Percentiles rank a stretch among this genome's conserved stretches.
Conservation (phyloP, 768 basidiomycete species). For the Auricularia sp. region DNA sequence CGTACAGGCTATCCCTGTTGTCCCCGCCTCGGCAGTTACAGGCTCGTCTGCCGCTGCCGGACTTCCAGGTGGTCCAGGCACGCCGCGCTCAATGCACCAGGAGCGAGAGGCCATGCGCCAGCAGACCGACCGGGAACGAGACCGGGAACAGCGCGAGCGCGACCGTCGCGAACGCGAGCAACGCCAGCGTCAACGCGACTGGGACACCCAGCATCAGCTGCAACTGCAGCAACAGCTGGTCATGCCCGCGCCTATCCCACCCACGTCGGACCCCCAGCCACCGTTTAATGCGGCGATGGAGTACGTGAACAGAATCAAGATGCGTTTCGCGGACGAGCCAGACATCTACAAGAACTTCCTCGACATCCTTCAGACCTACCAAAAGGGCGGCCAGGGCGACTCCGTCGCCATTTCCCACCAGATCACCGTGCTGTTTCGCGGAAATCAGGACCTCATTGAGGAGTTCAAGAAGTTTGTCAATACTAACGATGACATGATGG, state of each 20-base stretch:
- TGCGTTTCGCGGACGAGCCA: conserved; percentile 66
- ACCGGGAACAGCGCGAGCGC: not conserved
- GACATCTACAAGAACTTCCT: conserved; percentile 77
- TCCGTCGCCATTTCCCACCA: conserved; percentile 61
- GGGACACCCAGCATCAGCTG: not conserved
- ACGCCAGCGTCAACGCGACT: not conserved
- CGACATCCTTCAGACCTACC: conserved; percentile 60
- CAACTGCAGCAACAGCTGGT: not conserved
- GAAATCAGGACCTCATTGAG: conserved; percentile 61
- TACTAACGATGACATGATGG: not conserved
- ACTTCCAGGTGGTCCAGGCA: not conserved
- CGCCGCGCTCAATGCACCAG: not conserved
- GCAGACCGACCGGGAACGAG: not conserved
- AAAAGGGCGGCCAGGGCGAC: conserved; percentile 35
- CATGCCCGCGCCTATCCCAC: not conserved
- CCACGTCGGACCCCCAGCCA: not conserved
- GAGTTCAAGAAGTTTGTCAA: conserved; percentile 56
- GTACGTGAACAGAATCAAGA: conserved; percentile 95
- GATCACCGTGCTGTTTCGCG: conserved; percentile 64
- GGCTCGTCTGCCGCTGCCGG: no score
- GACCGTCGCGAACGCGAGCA: not conserved
- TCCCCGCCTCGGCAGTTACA: no score
- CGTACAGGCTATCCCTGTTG: no score
- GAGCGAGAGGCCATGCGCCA: not conserved
- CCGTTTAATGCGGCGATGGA: conserved; percentile 64